These are phyloP conservation scores for Aspergillus sp. DNA, from an alignment of 2,329 filamentous ascomycete genomes.

Conservation along the genomic window DNA sequence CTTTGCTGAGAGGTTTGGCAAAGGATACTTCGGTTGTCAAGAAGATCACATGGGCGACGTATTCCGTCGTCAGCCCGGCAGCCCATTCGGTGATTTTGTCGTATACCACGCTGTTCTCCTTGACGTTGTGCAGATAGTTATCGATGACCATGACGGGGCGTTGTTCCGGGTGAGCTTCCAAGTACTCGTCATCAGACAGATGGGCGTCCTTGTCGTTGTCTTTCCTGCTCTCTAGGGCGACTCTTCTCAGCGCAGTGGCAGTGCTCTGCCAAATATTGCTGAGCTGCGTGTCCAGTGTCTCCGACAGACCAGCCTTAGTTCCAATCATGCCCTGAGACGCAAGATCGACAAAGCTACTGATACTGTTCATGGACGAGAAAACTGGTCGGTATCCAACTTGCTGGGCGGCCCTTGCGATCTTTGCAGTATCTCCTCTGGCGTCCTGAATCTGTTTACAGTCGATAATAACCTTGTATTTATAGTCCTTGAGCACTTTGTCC, in stretches of 20 bases:
- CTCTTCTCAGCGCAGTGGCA: constrained; percentile 65
- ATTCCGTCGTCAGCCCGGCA: constrained; percentile 72
- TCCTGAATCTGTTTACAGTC: constrained; percentile 94
- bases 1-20: constrained; percentile 76
- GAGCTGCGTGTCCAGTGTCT: constrained; percentile 81
- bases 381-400: constrained; percentile 87
- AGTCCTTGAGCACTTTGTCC: constrained; percentile 69
- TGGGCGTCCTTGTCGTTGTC: constrained; percentile 66
- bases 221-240: constrained; percentile 61
- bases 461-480: constrained; percentile 70
- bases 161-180: constrained; percentile 79
- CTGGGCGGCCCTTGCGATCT: constrained; percentile 69
- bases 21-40: constrained; percentile 83
- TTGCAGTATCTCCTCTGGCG: constrained; percentile 76
- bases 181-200: constrained; percentile 73
- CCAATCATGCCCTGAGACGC: constrained; percentile 90
- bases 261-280: constrained; percentile 85
- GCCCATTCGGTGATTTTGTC: constrained; percentile 86
- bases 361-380: constrained; percentile 92
- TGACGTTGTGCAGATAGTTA: constrained; percentile 77
- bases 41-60: constrained; percentile 90
- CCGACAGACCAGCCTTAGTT: constrained; percentile 87
- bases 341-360: constrained; percentile 85
- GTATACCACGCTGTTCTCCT: constrained; percentile 57
- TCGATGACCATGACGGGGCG: constrained; percentile 81